Evolutionary conservation across 1,284 basidiomycete species (phyloP).

Genomic region (Cryptococcus sp.): DNA sequence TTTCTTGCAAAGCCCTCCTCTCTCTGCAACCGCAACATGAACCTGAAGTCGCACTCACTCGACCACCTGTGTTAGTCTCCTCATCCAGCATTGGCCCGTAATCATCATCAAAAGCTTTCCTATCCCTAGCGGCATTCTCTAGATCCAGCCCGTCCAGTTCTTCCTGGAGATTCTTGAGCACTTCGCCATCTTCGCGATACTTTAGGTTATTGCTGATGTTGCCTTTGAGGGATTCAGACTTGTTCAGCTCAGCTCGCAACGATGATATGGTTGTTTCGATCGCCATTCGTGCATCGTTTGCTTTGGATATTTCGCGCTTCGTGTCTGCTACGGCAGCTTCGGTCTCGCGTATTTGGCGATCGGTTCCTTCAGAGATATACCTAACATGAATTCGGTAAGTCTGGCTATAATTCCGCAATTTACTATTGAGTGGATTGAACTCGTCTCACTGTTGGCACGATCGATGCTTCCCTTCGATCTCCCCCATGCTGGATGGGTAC

Average conservation of each 20-base stretch:
- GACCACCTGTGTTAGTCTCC: constrained; percentile 57
- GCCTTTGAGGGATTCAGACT: constrained; percentile 66
- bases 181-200: constrained; percentile 67
- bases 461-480: constrained; percentile 44
- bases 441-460: constrained; percentile 37
- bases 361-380: constrained; percentile 71
- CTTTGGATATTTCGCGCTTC: constrained; percentile 52
- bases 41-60: constrained; percentile 57
- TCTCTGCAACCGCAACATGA: not conserved
- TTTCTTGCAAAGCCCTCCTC: not conserved
- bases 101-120: constrained; percentile 78
- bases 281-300: constrained; percentile 59
- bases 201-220: constrained; percentile 86
- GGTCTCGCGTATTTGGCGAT: constrained; percentile 65
- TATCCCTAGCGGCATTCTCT: constrained; percentile 75
- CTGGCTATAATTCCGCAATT: no score
- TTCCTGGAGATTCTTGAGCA: constrained; percentile 67
- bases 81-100: constrained; percentile 67
- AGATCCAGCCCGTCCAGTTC: constrained; percentile 77
- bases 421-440: no score
- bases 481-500: constrained; percentile 37
- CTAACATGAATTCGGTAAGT: constrained; percentile 51
- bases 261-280: constrained; percentile 60
- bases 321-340: constrained; percentile 59
- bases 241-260: constrained; percentile 57